Evolutionary conservation across 2,329 filamentous ascomycete genomes (phyloP), one percentile per base, ranked within the genome.

Genomic region (Plectosphaerella plurivora): DNA sequence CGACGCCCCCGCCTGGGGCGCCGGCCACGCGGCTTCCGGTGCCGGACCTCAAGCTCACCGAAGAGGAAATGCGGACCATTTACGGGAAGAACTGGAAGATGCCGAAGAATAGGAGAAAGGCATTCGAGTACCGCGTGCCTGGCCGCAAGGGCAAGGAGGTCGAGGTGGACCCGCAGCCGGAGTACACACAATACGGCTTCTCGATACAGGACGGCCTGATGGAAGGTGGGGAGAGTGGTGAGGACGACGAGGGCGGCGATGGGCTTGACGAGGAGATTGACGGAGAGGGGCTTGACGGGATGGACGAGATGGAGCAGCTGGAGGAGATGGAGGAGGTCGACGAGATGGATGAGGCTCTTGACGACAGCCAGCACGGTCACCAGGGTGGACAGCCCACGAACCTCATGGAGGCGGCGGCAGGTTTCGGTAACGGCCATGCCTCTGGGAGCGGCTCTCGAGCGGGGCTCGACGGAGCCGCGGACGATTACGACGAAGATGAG

Each of bases 271-370:
- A 57, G 14, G 69, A 68, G 41, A 55, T 74, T 60, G 71, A 68
- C 1, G 75, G 78, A 51, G 77, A 79, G 58, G 74, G 79, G 63
- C 73, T 83, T 57, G 84, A 89, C 47, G 72, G 78, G 59, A 65
- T 75, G 59, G 85, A 82, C 9, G 76, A 70, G 22, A 22, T 22
- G 22, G 22, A 22, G 22, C 22, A 22, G 22, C 22, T 22, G 22
- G 22, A 22, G 3, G 22, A 22, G 22, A 22, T 22, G 22, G 22
- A 22, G 22, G 22, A 5, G 22, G 3, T 22, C 22, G 22, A 22
- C 22, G 22, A 22, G 22, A 22, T 22, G 22, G 22, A 22, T 22
- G 22, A 22, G 22, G 22, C 22, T 22, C 22, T 22, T 22, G 22
- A 22, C 22, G 22, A 22, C 22, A 22, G 22, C 22, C 3, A 5